Conservation (phyloP, 345 rosid species). For the Kernera saxatilis region DNA sequence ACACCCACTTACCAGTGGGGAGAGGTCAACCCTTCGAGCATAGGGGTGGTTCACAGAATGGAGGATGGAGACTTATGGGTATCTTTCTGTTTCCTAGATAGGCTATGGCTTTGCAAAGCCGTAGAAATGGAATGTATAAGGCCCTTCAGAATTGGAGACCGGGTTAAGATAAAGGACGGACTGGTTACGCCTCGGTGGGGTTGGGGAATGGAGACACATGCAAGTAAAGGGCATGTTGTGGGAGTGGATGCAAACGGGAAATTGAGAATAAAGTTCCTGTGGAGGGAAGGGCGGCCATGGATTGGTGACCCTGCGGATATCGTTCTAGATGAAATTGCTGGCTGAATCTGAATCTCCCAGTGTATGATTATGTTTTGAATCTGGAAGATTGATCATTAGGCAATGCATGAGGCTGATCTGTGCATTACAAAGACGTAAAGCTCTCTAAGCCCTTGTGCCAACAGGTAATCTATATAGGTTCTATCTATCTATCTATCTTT, state of each 20-base stretch:
- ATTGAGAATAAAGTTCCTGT: conserved; percentile 76
- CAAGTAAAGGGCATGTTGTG: conserved; percentile 82
- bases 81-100: conserved; percentile 79
- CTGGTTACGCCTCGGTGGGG: conserved; percentile 88
- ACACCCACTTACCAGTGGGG: conserved; percentile 94
- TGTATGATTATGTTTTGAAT: conserved; percentile 23
- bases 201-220: conserved; percentile 99
- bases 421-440: conserved; percentile 19
- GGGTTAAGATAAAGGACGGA: conserved; percentile 68
- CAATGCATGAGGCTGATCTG: conserved; percentile 23
- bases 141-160: conserved; percentile 67
- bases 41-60: conserved; percentile 86
- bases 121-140: conserved; percentile 77
- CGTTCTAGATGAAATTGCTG: conserved; percentile 52
- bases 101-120: conserved; percentile 90
- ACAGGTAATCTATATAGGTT: conserved; percentile 18
- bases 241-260: conserved; percentile 97
- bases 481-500: conserved; percentile 7
- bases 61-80: conserved; percentile 79
- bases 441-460: conserved; percentile 26
- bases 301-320: conserved; percentile 96
- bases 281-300: conserved; percentile 99
- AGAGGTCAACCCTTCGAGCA: conserved; percentile 83
- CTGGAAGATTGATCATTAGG: conserved; percentile 22
- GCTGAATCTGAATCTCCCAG: conserved; percentile 9